phyloP scores from a whole-genome alignment of 169 alveolate genomes.

The Condylostoma magnum region DNA sequence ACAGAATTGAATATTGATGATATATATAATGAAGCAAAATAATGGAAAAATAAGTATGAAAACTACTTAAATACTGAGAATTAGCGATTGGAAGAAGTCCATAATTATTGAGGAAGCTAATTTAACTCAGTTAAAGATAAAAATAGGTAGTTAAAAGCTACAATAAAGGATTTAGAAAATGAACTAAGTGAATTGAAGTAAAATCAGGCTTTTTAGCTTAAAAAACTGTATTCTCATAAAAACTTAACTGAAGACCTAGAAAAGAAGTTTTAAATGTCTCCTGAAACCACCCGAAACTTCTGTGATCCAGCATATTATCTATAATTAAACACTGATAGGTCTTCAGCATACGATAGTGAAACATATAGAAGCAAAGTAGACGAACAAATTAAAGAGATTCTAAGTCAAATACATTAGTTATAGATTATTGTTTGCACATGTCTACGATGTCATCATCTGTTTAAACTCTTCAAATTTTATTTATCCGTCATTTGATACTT shows the following conservation, averaged over 20 bases:
- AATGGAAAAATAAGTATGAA: constrained; percentile 5
- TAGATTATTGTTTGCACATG: neutral
- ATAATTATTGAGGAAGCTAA: constrained; percentile 22
- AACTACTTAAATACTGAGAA: neutral
- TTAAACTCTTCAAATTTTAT: neutral
- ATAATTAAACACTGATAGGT: neutral
- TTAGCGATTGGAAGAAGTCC: constrained; percentile 6
- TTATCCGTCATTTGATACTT: neutral
- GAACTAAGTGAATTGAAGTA: neutral
- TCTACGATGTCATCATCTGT: neutral
- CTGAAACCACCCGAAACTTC: neutral
- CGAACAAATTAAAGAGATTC: neutral
- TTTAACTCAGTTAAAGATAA: constrained; percentile 21
- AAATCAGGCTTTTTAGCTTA: neutral
- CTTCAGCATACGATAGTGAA: neutral
- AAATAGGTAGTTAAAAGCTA: neutral
- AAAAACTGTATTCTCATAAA: neutral
- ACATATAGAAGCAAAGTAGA: neutral
- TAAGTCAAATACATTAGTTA: neutral
- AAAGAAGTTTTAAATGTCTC: constrained; percentile 4
- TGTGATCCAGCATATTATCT: constrained; percentile 26
- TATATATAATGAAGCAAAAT: neutral
- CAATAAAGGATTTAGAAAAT: neutral
- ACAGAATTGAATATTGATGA: neutral
- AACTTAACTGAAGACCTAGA: neutral